Conservation (phyloP, 1,139 yeast species). For the Candida sp. region DNA sequence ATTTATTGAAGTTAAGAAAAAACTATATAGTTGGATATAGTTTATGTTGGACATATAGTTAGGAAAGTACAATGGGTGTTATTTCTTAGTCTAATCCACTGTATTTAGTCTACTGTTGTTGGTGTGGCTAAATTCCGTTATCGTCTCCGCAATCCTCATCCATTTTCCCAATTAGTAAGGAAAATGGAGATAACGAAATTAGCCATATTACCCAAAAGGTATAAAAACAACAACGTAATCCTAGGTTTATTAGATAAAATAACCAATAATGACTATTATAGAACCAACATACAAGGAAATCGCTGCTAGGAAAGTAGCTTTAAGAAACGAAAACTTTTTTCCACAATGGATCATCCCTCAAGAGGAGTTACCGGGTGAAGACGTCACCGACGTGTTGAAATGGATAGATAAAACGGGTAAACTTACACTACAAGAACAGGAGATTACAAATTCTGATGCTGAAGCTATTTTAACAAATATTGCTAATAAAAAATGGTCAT, state of each 20-base stretch:
- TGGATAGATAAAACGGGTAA: slow-evolving; percentile 25
- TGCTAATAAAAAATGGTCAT: slow-evolving; percentile 20
- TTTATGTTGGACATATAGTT: too few species aligned
- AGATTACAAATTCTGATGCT: slow-evolving; percentile 35
- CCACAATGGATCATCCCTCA: slow-evolving; percentile 39
- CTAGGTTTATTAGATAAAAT: too few species aligned
- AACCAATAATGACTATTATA: slow-evolving; percentile 5
- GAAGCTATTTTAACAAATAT: slow-evolving; percentile 32
- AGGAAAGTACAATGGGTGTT: too few species aligned
- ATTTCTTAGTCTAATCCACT: too few species aligned
- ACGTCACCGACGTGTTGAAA: slow-evolving; percentile 28
- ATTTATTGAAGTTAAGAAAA: too few species aligned
- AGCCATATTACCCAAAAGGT: too few species aligned
- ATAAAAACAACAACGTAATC: too few species aligned
- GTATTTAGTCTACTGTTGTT: too few species aligned
- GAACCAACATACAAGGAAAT: slow-evolving; percentile 21
- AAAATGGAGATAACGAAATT: neutral
- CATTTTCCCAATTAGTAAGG: neutral
- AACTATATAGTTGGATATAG: too few species aligned
- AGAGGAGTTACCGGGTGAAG: slow-evolving; percentile 22
- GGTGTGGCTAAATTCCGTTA: neutral
- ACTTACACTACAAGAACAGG: slow-evolving; percentile 24
- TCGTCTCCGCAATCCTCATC: neutral
- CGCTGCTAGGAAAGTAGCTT: slow-evolving; percentile 29
- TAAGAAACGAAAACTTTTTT: slow-evolving; percentile 32